Conservation (phyloP, 768 basidiomycete species). For the Pleurotus pulmonarius region DNA sequence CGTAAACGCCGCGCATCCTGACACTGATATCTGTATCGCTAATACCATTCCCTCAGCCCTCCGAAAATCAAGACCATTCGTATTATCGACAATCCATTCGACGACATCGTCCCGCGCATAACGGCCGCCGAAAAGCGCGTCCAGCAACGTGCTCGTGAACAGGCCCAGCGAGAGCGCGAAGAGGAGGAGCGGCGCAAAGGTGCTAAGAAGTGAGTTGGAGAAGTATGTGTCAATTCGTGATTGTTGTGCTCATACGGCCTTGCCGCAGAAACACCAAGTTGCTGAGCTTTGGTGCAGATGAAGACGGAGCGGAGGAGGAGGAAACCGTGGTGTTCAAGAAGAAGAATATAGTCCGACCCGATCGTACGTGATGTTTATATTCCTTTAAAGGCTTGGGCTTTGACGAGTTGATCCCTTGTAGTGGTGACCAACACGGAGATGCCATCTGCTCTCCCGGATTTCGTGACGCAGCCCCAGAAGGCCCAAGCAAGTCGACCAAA, state of each 20-base stretch:
- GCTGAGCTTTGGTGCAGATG: constrained; percentile 82
- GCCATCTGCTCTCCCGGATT: constrained; percentile 32
- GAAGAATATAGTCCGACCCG: constrained; percentile 80
- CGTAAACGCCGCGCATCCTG: background rate
- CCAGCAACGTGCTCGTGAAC: constrained; percentile 79
- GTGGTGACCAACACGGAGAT: constrained; percentile 35
- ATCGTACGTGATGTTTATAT: constrained; percentile 50
- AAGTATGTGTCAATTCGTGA: background rate
- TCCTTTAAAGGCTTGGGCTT: background rate
- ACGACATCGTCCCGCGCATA: constrained; percentile 93
- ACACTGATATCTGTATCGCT: background rate
- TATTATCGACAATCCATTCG: constrained; percentile 91
- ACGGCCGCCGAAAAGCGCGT: constrained; percentile 88
- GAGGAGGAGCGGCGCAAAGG: constrained; percentile 67
- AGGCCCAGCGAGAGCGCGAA: constrained; percentile 74
- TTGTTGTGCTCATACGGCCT: background rate
- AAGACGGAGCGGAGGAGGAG: constrained; percentile 58
- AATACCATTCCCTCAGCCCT: constrained; percentile 49
- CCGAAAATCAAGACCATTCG: constrained; percentile 85
- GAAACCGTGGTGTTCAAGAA: constrained; percentile 60
- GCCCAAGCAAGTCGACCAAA: constrained; percentile 12
- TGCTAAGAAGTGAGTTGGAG: constrained; percentile 75
- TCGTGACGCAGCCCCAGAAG: constrained; percentile 26
- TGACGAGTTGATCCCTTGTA: constrained; percentile 6
- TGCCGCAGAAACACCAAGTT: constrained; percentile 76